These are phyloP conservation scores for Lagerstroemia speciosa DNA, from an alignment of 345 rosid species.

Conservation along the genomic window DNA sequence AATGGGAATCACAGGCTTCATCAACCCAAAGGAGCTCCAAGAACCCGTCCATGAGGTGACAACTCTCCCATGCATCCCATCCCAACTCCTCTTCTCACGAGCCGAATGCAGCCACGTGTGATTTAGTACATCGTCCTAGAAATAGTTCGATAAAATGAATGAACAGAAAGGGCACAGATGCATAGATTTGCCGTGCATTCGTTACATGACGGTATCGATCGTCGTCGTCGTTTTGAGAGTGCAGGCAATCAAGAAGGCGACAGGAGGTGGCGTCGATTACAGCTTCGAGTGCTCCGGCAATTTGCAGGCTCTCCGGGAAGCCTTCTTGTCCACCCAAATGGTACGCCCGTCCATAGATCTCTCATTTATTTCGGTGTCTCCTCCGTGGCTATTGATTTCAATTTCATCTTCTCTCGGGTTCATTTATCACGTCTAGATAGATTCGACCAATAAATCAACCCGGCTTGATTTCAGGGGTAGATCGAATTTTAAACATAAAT, in stretches of 20 bases:
- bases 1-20: conserved; percentile 29
- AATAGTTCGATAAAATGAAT: too few species aligned
- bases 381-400: neutral
- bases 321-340: conserved; percentile 48
- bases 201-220: neutral
- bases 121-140: too few species aligned
- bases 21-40: conserved; percentile 22
- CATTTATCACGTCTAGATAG: too few species aligned
- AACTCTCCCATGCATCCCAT: too few species aligned
- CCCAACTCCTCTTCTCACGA: too few species aligned
- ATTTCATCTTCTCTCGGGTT: too few species aligned
- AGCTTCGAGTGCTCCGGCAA: conserved; percentile 58
- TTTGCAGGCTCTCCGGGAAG: conserved; percentile 47
- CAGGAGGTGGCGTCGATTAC: conserved; percentile 54
- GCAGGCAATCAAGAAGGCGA: conserved; percentile 47
- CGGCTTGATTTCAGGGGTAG: too few species aligned
- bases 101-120: too few species aligned
- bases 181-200: neutral
- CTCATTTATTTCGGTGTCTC: neutral
- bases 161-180: too few species aligned
- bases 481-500: too few species aligned
- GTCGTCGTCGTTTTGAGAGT: neutral
- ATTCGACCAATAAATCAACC: too few species aligned
- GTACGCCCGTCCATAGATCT: conserved; percentile 3
- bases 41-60: conserved; percentile 29